Percentiles rank a stretch among this genome's conserved stretches.
Conservation (phyloP, 2,329 filamentous ascomycete species). For the Daldinia eschscholtzii region DNA sequence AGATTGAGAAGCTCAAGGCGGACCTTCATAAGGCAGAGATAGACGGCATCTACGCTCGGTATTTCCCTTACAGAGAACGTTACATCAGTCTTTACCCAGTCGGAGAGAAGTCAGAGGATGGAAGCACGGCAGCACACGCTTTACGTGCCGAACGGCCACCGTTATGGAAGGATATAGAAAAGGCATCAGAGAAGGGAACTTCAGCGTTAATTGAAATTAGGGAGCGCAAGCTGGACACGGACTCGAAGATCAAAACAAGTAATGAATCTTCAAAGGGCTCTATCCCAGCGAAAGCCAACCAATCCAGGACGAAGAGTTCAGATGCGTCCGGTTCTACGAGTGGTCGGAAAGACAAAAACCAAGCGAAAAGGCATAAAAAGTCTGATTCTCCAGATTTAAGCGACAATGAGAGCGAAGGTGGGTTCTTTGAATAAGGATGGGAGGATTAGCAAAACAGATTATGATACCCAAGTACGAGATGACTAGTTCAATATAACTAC, state of each 20-base stretch:
- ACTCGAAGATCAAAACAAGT: constrained; percentile 27
- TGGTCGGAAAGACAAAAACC: constrained; percentile 43
- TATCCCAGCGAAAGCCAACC: constrained; percentile 25
- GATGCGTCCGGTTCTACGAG: constrained; percentile 28
- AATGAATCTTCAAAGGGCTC: constrained; percentile 33
- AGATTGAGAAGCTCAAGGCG: constrained; percentile 64
- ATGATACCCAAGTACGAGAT: constrained; percentile 44
- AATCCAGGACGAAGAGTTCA: constrained; percentile 35
- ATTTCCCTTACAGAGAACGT: constrained; percentile 76
- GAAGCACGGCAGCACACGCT: constrained; percentile 58
- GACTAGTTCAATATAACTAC: not conserved
- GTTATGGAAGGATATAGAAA: constrained; percentile 78
- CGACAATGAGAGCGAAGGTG: constrained; percentile 64
- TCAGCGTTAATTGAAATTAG: constrained; percentile 47
- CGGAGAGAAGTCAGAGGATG: constrained; percentile 57
- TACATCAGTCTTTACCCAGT: constrained; percentile 75
- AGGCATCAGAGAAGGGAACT: constrained; percentile 62
- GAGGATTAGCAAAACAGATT: constrained; percentile 20
- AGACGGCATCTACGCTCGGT: constrained; percentile 80
- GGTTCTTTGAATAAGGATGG: constrained; percentile 67
- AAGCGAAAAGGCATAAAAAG: constrained; percentile 55
- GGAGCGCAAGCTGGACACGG: constrained; percentile 46
- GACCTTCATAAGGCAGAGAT: constrained; percentile 77
- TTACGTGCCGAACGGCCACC: constrained; percentile 64
- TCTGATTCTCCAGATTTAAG: constrained; percentile 50